Percentiles rank a stretch among this genome's conserved stretches.
phyloP scores from a whole-genome alignment of 345 rosid species.

The Citrus hindsii region DNA sequence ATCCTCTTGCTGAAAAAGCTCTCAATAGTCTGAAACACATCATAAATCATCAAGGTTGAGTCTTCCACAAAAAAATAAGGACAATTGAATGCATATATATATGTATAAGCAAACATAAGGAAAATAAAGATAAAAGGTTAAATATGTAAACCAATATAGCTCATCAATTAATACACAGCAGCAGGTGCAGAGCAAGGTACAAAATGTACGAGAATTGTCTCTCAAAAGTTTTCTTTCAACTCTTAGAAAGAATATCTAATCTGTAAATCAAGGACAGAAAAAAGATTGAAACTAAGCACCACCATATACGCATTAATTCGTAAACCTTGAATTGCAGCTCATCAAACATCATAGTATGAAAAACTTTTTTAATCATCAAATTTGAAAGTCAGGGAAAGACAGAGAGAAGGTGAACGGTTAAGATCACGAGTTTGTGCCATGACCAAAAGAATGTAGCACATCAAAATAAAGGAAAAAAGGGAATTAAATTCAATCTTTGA shows the following conservation, averaged over 20 bases:
- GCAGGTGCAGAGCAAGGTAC: not conserved
- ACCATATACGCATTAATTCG: not conserved
- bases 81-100: not conserved
- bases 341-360: not conserved
- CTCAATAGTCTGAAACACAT: conserved; percentile 67
- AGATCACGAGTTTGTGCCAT: not conserved
- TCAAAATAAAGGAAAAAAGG: not conserved
- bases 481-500: not conserved
- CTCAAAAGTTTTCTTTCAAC: not conserved
- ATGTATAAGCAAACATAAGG: not conserved
- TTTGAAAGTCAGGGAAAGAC: not conserved
- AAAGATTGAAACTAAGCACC: not conserved
- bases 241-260: not conserved
- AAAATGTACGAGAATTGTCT: not conserved
- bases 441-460: not conserved
- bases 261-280: not conserved
- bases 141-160: not conserved
- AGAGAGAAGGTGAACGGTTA: not conserved
- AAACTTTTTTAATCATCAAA: not conserved
- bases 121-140: not conserved
- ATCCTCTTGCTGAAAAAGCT: conserved; percentile 62
- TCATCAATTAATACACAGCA: not conserved
- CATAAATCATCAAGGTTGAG: not conserved
- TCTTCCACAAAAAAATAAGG: not conserved
- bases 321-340: not conserved